These are phyloP conservation scores for Colletotrichum sp. DNA, from an alignment of 2,329 filamentous ascomycete species.

Conservation along the genomic window DNA sequence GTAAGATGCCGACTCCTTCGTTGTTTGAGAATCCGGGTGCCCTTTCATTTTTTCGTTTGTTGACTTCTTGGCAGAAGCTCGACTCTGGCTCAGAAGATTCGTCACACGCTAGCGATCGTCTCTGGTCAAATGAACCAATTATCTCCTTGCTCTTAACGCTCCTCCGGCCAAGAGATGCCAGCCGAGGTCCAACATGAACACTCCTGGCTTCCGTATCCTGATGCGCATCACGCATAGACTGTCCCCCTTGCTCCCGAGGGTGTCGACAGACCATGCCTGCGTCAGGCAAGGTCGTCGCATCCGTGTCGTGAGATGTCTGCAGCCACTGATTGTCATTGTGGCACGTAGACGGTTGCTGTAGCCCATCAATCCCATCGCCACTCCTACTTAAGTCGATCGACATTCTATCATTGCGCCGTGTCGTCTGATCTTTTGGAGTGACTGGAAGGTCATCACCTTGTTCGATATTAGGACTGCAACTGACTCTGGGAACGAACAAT, in stretches of 20 bases:
- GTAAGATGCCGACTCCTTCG: background rate
- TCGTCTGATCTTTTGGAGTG: background rate
- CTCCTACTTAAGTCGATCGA: background rate
- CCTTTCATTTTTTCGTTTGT: background rate
- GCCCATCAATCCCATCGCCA: background rate
- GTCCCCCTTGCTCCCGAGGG: background rate
- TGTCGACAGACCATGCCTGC: too few relatives aligned
- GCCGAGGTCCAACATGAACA: constrained; percentile 32
- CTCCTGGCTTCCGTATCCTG: background rate
- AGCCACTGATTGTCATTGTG: background rate
- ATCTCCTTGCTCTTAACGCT: constrained; percentile 53
- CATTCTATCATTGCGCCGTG: background rate
- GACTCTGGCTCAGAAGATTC: background rate
- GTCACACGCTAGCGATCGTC: background rate
- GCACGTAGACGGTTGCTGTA: background rate
- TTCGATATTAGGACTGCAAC: background rate
- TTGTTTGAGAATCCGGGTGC: background rate
- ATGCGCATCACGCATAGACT: background rate
- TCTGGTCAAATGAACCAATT: constrained; percentile 39
- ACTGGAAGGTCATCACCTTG: background rate
- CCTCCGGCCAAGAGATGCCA: constrained; percentile 45
- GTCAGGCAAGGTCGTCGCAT: background rate
- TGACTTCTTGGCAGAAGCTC: background rate
- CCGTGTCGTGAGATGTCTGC: background rate
- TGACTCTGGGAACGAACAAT: background rate